These are phyloP conservation scores for Lachnellula occidentalis DNA, from an alignment of 2,329 filamentous ascomycete genomes.

Conservation along the genomic window DNA sequence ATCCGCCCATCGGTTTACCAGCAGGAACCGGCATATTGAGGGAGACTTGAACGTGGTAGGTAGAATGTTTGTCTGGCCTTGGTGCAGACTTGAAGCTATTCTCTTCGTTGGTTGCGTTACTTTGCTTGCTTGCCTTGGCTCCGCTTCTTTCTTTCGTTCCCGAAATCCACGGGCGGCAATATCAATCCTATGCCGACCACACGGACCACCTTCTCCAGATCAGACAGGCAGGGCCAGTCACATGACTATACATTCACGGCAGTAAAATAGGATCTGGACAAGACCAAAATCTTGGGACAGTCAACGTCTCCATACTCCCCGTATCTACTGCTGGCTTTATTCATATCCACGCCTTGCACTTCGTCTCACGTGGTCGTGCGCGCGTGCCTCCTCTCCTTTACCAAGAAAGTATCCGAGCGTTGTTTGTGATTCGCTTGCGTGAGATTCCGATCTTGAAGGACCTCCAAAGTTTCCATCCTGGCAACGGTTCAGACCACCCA, in stretches of 20 bases:
- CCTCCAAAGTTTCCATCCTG: constrained; percentile 27
- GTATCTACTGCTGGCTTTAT: neutral
- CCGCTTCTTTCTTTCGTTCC: neutral
- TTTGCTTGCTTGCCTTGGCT: neutral
- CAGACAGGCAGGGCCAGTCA: neutral
- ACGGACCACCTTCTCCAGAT: neutral
- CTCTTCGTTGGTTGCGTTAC: neutral
- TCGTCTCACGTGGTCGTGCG: constrained; percentile 10
- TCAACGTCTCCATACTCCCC: neutral
- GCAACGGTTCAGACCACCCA: constrained; percentile 14
- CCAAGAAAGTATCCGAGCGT: constrained; percentile 4
- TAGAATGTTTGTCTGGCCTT: neutral
- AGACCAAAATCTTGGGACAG: neutral
- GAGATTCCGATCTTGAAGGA: constrained; percentile 14
- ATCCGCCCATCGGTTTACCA: constrained; percentile 48
- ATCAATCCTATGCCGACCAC: neutral
- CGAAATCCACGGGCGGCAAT: neutral
- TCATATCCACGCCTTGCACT: neutral
- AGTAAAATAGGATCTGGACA: too few species aligned
- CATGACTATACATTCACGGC: neutral
- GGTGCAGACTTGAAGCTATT: neutral
- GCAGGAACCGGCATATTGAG: constrained; percentile 41
- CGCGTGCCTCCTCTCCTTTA: constrained; percentile 14
- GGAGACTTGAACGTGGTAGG: neutral
- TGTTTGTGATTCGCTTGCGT: constrained; percentile 17